These are phyloP conservation scores for Citrullus amarus DNA, from an alignment of 306 rosid genomes.

Conservation along the genomic window DNA sequence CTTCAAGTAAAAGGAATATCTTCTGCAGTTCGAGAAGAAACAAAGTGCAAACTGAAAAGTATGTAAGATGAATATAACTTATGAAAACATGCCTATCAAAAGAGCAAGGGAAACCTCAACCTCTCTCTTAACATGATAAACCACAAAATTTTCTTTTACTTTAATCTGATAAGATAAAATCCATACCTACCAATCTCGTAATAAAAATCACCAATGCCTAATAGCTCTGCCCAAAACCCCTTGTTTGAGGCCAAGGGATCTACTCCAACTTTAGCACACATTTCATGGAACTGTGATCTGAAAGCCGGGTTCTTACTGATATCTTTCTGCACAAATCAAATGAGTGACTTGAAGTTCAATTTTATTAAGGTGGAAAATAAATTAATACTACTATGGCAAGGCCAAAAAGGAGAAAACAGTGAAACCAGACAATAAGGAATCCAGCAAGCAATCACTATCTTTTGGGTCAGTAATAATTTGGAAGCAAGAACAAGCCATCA, in stretches of 20 bases:
- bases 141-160: neutral
- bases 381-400: neutral
- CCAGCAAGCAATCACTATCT: neutral
- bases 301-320: slow-evolving; percentile 94
- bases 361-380: neutral
- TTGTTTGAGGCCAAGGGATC: slow-evolving; percentile 95
- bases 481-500: neutral
- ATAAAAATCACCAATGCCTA: slow-evolving; percentile 93
- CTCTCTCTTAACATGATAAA: neutral
- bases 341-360: neutral
- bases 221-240: slow-evolving; percentile 97
- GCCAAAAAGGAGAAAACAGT: neutral
- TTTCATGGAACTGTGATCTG: slow-evolving; percentile 93
- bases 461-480: neutral
- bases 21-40: neutral
- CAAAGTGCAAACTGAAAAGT: neutral
- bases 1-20: neutral
- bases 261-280: slow-evolving; percentile 95
- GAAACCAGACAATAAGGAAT: neutral
- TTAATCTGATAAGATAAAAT: slow-evolving; percentile 12
- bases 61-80: neutral
- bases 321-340: slow-evolving; percentile 49
- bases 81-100: neutral
- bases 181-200: slow-evolving; percentile 80
- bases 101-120: neutral